phyloP scores from a whole-genome alignment of 805 yeast species.

The Sporopachydermia lactativora region DNA sequence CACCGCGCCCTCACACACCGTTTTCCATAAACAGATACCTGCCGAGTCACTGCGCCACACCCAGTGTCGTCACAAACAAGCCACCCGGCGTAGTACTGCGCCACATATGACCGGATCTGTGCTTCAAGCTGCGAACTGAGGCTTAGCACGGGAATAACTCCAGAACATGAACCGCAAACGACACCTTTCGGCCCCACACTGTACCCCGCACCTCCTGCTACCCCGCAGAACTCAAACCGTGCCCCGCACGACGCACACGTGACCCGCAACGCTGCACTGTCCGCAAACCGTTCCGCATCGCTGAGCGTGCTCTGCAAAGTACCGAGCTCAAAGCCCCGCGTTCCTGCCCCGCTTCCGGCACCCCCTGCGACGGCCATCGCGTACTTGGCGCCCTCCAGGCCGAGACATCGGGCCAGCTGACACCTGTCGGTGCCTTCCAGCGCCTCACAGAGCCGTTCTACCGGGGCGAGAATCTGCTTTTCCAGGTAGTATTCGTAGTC shows the following conservation, averaged over 20 bases:
- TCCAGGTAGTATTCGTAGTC: constrained; percentile 73
- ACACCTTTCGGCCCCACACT: constrained; percentile 55
- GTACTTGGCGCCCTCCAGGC: constrained; percentile 59
- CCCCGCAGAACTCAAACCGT: constrained; percentile 59
- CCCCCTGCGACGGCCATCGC: constrained; percentile 22
- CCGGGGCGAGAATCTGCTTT: constrained; percentile 82
- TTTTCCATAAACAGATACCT: constrained; percentile 79
- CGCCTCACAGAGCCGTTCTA: constrained; percentile 72
- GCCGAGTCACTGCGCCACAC: constrained; percentile 70
- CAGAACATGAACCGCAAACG: constrained; percentile 48
- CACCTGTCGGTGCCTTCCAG: constrained; percentile 79
- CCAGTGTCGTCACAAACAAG: constrained; percentile 71
- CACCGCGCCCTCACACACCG: constrained; percentile 60
- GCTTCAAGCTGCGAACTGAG: constrained; percentile 63
- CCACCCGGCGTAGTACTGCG: constrained; percentile 79
- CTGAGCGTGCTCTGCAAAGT: constrained; percentile 74
- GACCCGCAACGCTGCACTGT: constrained; percentile 39
- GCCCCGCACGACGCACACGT: constrained; percentile 46
- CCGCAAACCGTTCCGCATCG: constrained; percentile 72
- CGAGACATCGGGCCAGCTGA: constrained; percentile 63
- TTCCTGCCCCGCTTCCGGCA: constrained; percentile 13
- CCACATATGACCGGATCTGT: constrained; percentile 54
- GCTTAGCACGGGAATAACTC: constrained; percentile 33
- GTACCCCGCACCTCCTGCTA: constrained; percentile 44
- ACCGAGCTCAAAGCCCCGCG: constrained; percentile 22